Evolutionary conservation across 805 yeast species (phyloP).

Genomic region (Cyberlindnera meyerae): DNA sequence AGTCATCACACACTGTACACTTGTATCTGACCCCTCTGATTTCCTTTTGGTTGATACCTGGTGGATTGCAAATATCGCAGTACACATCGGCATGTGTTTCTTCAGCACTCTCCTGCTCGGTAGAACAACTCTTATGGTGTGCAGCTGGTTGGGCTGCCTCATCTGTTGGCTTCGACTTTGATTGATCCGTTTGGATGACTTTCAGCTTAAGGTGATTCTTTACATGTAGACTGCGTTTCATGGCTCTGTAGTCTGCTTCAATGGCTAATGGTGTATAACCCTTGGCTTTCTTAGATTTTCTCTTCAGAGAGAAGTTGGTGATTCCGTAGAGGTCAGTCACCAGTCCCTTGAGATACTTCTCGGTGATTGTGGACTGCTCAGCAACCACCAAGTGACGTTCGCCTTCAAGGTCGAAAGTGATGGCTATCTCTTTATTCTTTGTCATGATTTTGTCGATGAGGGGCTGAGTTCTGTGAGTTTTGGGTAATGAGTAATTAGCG

Average conservation of each 20-base stretch:
- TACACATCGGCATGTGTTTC: not conserved
- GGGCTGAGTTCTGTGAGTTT: too few species aligned
- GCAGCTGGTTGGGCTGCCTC: too few species aligned
- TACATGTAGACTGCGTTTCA: slow-evolving; percentile 14
- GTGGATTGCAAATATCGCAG: slow-evolving; percentile 16
- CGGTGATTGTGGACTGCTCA: slow-evolving; percentile 1
- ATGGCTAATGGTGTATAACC: slow-evolving; percentile 8
- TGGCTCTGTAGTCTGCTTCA: slow-evolving; percentile 9
- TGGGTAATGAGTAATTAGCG: too few species aligned
- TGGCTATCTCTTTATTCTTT: slow-evolving; percentile 4
- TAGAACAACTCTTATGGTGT: too few species aligned
- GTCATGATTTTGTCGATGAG: too few species aligned
- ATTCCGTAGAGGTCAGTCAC: slow-evolving; percentile 3
- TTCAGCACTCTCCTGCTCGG: too few species aligned
- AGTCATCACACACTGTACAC: slow-evolving; percentile 11
- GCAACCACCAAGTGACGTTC: not conserved
- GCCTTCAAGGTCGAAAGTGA: slow-evolving; percentile 5
- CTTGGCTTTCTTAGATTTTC: slow-evolving; percentile 15
- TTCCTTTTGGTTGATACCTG: not conserved
- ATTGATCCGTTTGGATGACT: slow-evolving; percentile 2
- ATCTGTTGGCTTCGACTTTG: too few species aligned
- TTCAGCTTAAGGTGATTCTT: slow-evolving; percentile 12
- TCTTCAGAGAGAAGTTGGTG: slow-evolving; percentile 7
- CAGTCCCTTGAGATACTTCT: not conserved
- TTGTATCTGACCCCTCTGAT: slow-evolving; percentile 11